A percentile compares a stretch with the other conserved stretches of the same genome.
phyloP scores from a whole-genome alignment of 2,329 filamentous ascomycete genomes.

The Septoria linicola region DNA sequence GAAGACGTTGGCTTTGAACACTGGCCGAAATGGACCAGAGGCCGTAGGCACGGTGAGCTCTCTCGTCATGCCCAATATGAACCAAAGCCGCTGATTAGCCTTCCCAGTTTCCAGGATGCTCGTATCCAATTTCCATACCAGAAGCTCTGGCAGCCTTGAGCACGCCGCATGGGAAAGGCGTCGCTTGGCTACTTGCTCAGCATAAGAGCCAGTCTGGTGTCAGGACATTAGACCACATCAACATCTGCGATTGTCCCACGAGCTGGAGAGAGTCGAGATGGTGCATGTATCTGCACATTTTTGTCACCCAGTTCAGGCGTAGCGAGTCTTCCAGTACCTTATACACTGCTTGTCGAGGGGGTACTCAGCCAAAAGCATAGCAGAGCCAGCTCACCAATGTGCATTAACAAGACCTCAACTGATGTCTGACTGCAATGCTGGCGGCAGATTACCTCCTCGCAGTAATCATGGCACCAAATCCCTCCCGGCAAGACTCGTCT shows the following conservation, averaged over 20 bases:
- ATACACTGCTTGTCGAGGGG: no score
- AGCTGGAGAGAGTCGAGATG: background rate
- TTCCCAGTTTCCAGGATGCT: background rate
- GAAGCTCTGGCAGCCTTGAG: conserved; percentile 1
- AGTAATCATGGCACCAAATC: no score
- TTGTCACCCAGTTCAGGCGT: background rate
- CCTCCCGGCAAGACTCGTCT: no score
- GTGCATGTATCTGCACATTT: conserved; percentile 12
- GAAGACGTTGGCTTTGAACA: background rate
- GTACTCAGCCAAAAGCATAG: no score
- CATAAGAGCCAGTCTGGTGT: conserved; percentile 3
- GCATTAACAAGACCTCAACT: no score
- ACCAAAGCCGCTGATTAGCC: background rate
- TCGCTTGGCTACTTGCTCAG: conserved; percentile 8
- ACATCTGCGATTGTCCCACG: background rate
- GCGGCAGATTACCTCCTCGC: no score
- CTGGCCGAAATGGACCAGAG: no score
- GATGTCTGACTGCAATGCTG: no score
- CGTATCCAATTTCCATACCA: background rate
- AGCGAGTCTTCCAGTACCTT: no score
- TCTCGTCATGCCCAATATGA: no score
- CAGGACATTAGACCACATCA: background rate
- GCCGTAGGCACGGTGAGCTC: background rate
- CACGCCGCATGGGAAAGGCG: background rate
- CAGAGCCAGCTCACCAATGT: no score